Percentiles rank a stretch among this genome's conserved stretches.
Conservation (phyloP, 176 grass and related monocot species). For the Elymus sibiricus region DNA sequence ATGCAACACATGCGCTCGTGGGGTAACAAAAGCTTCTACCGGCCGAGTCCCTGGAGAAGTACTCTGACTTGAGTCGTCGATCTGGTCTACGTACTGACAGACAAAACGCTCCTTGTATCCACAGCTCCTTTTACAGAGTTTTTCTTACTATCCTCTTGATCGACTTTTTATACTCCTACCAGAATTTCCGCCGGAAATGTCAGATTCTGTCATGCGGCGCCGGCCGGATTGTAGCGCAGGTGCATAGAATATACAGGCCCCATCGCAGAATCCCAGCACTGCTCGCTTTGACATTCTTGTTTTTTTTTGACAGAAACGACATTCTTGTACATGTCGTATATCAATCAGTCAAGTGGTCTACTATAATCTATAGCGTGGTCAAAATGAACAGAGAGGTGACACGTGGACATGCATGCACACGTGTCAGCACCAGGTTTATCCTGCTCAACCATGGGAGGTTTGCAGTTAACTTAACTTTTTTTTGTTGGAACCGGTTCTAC, state of each 20-base stretch:
- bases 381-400: not conserved
- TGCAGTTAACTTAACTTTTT: no score
- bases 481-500: no score
- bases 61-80: not conserved
- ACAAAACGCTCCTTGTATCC: not conserved
- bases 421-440: not conserved
- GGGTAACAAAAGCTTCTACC: not conserved
- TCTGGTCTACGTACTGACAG: not conserved
- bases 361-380: not conserved
- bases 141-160: not conserved
- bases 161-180: not conserved
- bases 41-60: not conserved
- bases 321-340: not conserved
- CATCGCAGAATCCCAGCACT: not conserved
- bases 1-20: not conserved
- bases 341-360: not conserved
- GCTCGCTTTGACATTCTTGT: conserved; percentile 8
- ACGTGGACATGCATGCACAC: not conserved
- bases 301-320: not conserved
- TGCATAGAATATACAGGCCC: not conserved
- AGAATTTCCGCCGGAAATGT: not conserved
- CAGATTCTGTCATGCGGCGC: not conserved
- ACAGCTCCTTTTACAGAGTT: not conserved
- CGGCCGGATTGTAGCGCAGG: not conserved
- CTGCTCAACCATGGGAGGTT: not conserved